Evolutionary conservation across 176 grass and related monocot species (phyloP), one percentile per base, ranked within the genome.

Genomic region (Oryza brachyantha): DNA sequence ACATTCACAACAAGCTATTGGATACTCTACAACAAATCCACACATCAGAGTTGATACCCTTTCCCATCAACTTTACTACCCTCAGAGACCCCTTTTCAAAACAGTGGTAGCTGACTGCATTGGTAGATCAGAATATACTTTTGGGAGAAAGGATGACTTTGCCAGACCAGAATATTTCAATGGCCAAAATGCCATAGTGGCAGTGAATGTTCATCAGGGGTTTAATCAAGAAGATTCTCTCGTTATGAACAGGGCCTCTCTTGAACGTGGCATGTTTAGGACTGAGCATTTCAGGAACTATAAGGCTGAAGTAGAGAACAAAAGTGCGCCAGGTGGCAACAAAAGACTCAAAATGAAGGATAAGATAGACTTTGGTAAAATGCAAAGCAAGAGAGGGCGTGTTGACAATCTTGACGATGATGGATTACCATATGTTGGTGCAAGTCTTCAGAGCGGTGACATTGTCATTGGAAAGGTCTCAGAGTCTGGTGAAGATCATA

Each of bases 211-310:
- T 87, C 92, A 98, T 85, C 92, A 94, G 81, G 95, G 92, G 17
- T 98, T 87, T 86, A 98, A 98, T 73, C 92, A 98, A 84, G 95
- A 98, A 89, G 90, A 98, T 86, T 98, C 95, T 16, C 80, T 98
- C 29, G 90, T 98, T 83, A 91, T 98, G 95, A 98, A 98, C 86
- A 94, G 74, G 67, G 78, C 95, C 78, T 98, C 95, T 66, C 76
- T 98, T 69, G 96, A 98, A 62, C 83, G 96, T 19, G 92, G 96
- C 58, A 98, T 98, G 96, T 98, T 93, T 68, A 84, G 87, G 55
- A 98, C 87, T 24, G 92, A 94, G 70, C 96, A 94, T 64, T 72
- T 94, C 10, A 84, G 90, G 81, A 94, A 78, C 58, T 94, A 98
- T 87, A 98, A 98, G 79, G 74, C 87, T 83, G 90, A 94, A 61